A percentile compares a stretch with the other conserved stretches of the same genome.
Evolutionary conservation across 1,284 basidiomycete species (phyloP).

Genomic region (Termitomyces sp.): DNA sequence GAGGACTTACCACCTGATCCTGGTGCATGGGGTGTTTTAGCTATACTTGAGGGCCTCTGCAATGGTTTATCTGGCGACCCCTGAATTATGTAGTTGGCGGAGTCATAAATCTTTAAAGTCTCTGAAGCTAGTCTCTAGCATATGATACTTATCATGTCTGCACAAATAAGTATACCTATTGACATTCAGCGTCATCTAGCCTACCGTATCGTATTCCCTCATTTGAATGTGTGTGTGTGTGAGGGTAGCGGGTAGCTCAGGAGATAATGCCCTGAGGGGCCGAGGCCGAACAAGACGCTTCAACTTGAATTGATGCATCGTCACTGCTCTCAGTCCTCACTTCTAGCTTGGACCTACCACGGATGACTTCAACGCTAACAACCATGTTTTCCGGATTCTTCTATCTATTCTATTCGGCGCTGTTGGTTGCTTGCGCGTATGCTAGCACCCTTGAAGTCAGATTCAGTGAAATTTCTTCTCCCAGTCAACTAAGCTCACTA

Average conservation of each 20-base stretch:
- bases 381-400: slow-evolving; percentile 3
- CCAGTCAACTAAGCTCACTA: neutral
- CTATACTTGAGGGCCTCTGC: slow-evolving; percentile 31
- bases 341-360: neutral
- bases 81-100: neutral
- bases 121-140: neutral
- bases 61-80: neutral
- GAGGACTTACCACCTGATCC: slow-evolving; percentile 41
- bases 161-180: neutral
- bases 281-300: neutral
- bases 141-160: neutral
- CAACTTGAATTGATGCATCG: neutral
- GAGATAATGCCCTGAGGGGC: no score
- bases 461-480: neutral
- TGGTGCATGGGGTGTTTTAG: slow-evolving; percentile 47
- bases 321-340: neutral
- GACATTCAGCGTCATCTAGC: neutral
- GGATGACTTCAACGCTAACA: neutral
- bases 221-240: neutral
- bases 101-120: neutral
- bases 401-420: neutral
- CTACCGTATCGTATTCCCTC: neutral
- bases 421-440: neutral
- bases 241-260: no score
- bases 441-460: slow-evolving; percentile 8